These are phyloP conservation scores for Myxozyma mucilagina DNA, from an alignment of 805 yeast genomes.

Conservation along the genomic window DNA sequence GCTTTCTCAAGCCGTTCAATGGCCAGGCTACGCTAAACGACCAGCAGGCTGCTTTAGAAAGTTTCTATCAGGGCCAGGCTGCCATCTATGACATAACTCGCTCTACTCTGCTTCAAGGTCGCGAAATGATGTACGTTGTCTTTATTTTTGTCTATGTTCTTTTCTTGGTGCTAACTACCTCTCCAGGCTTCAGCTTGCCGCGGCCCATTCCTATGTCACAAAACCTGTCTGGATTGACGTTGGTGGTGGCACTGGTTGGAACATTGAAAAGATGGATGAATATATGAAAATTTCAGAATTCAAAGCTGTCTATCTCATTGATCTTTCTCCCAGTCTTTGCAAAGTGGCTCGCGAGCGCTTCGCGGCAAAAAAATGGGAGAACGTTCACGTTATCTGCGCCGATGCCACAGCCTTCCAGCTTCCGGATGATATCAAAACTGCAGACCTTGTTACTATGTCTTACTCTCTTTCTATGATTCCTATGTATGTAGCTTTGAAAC, in stretches of 20 bases:
- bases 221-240: conserved; percentile 70
- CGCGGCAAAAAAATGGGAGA: conserved; percentile 49
- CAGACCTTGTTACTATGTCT: conserved; percentile 76
- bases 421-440: conserved; percentile 43
- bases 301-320: conserved; percentile 69
- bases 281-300: conserved; percentile 51
- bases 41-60: conserved; percentile 65
- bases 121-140: conserved; percentile 60
- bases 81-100: conserved; percentile 74
- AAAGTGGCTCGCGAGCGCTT: conserved; percentile 67
- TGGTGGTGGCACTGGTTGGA: conserved; percentile 87
- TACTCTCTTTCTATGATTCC: conserved; percentile 87
- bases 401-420: conserved; percentile 74
- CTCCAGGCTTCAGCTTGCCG: conserved; percentile 21
- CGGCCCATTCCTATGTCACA: conserved; percentile 21
- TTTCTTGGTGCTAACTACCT: background rate
- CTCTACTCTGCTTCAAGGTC: conserved; percentile 63
- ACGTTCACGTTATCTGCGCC: conserved; percentile 67
- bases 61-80: conserved; percentile 75
- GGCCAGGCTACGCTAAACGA: conserved; percentile 41
- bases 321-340: conserved; percentile 74
- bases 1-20: conserved; percentile 62
- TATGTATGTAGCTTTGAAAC: conserved; percentile 45
- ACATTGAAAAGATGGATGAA: conserved; percentile 70
- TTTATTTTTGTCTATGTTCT: background rate